phyloP scores from a whole-genome alignment of 306 rosid genomes.

The Chamaecrista fasciculata region DNA sequence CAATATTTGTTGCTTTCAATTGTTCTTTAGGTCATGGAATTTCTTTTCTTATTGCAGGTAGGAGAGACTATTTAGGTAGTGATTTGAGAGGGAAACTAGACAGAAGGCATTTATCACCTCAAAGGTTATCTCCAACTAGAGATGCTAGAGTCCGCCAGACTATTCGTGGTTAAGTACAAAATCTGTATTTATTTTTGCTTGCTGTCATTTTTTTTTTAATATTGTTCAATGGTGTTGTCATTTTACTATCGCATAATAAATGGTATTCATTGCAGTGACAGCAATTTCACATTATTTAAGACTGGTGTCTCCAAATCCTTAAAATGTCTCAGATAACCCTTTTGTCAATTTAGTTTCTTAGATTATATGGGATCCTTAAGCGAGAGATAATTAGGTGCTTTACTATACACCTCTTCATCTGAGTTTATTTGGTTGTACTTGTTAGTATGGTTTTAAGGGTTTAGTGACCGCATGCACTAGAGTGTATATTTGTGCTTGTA shows the following conservation, averaged over 20 bases:
- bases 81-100: constrained; percentile 89
- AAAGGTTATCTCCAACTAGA: constrained; percentile 60
- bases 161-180: constrained; percentile 51
- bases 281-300: constrained; percentile 21
- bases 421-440: constrained; percentile 1
- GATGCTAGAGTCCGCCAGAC: constrained; percentile 58
- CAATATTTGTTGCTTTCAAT: constrained; percentile 16
- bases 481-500: not conserved
- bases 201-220: constrained; percentile 21
- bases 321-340: not conserved
- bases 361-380: constrained; percentile 15
- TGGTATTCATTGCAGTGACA: constrained; percentile 10
- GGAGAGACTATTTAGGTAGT: constrained; percentile 57
- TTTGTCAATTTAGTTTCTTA: not conserved
- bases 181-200: constrained; percentile 28
- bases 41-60: constrained; percentile 54
- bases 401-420: constrained; percentile 17
- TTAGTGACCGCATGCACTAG: constrained; percentile 10
- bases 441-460: constrained; percentile 5
- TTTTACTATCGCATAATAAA: constrained; percentile 13
- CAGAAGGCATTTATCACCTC: constrained; percentile 60
- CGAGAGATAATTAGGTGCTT: not conserved
- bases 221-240: not conserved
- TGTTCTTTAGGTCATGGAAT: constrained; percentile 25
- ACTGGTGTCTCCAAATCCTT: constrained; percentile 22